These are phyloP conservation scores for Ascochyta lentis DNA, from an alignment of 2,329 filamentous ascomycete genomes.

Conservation along the genomic window DNA sequence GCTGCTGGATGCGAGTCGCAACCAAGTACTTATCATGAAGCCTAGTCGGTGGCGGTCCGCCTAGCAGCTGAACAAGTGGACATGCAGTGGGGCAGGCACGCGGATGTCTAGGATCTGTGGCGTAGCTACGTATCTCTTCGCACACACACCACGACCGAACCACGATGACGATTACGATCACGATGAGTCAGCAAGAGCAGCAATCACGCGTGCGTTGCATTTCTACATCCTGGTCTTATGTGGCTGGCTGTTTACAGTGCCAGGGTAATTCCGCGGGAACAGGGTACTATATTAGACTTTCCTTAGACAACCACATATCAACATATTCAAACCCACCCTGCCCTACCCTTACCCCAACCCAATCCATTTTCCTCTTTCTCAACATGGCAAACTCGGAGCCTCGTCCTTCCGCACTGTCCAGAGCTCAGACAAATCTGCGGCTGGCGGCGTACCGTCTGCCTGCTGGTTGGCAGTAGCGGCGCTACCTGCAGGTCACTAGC, in stretches of 20 bases:
- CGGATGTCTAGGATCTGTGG: neutral
- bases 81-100: constrained; percentile 13
- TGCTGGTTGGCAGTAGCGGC: constrained; percentile 17
- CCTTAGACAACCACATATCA: neutral
- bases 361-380: neutral
- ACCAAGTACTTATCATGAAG: constrained; percentile 3
- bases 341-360: neutral
- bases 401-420: neutral
- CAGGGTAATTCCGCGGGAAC: constrained; percentile 3
- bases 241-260: constrained; percentile 13
- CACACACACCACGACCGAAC: neutral
- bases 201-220: constrained; percentile 7
- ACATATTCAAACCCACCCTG: neutral
- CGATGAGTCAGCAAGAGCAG: neutral
- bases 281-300: neutral
- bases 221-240: constrained; percentile 1
- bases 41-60: constrained; percentile 30
- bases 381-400: neutral
- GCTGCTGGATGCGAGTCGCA: constrained; percentile 6
- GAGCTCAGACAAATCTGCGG: constrained; percentile 1
- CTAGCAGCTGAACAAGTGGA: constrained; percentile 35
- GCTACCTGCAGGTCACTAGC: constrained; percentile 24
- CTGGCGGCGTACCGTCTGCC: constrained; percentile 2
- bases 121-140: constrained; percentile 1
- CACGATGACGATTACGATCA: neutral